These are phyloP conservation scores for Dichotomocladium elegans DNA, from an alignment of 371 early-diverging fungal genomes.

Conservation along the genomic window DNA sequence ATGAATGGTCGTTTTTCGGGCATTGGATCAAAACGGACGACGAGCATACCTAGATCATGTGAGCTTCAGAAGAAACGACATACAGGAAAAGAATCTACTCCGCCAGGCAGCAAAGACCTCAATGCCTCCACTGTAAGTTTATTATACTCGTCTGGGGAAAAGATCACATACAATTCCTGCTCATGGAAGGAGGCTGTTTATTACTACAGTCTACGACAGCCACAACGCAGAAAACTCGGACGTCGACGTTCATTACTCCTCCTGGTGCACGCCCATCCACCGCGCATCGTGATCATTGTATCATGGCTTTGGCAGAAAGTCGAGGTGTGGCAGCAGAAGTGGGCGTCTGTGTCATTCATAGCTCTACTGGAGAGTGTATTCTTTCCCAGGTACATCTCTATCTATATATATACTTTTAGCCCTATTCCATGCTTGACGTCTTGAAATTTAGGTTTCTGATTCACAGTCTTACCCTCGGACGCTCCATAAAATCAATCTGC, in stretches of 20 bases:
- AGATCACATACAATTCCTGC: not conserved
- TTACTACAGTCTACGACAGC: not conserved
- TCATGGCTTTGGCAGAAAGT: conserved; percentile 50
- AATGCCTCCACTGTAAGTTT: not conserved
- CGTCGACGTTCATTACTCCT: not conserved
- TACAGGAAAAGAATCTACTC: no score
- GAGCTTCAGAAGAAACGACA: no score
- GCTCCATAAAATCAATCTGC: conserved; percentile 55
- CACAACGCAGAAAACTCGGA: not conserved
- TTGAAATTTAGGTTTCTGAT: conserved; percentile 55
- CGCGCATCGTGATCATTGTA: conserved; percentile 2
- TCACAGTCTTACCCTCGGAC: conserved; percentile 59
- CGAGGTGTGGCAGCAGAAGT: conserved; percentile 53
- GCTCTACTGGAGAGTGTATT: conserved; percentile 56
- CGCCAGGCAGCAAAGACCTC: not conserved
- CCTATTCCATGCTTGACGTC: not conserved
- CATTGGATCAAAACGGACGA: no score
- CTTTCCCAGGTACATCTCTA: conserved; percentile 52
- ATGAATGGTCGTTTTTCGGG: no score
- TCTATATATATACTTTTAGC: not conserved
- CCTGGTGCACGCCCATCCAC: conserved; percentile 1
- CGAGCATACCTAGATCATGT: no score
- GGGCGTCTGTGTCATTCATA: conserved; percentile 62
- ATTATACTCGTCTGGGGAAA: not conserved
- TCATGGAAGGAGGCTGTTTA: not conserved